phyloP scores from a whole-genome alignment of 371 early-diverging fungal species.

The Actinomortierella wolfii region DNA sequence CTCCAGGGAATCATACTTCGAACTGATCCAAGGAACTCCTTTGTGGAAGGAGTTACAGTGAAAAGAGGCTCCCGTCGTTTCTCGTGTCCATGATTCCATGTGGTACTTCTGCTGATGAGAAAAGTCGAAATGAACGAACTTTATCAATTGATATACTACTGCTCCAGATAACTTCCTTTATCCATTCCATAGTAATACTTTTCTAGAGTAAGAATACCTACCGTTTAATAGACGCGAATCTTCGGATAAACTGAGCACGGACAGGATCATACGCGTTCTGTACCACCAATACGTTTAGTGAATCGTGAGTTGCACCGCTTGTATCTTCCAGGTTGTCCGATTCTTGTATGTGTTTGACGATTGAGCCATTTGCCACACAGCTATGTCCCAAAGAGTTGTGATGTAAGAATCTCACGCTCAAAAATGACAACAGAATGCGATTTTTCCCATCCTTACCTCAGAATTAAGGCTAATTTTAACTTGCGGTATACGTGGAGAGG shows the following conservation, averaged over 20 bases:
- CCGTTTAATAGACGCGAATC: too few species aligned
- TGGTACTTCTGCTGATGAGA: slow-evolving; percentile 5
- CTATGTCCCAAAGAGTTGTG: too few species aligned
- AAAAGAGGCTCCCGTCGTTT: slow-evolving; percentile 7
- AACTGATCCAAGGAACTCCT: slow-evolving; percentile 3
- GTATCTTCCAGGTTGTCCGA: too few species aligned
- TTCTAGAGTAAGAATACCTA: too few species aligned
- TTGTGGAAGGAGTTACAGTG: slow-evolving; percentile 2
- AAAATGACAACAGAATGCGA: slow-evolving; percentile 18
- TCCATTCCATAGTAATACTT: too few species aligned
- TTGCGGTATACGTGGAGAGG: slow-evolving; percentile 22
- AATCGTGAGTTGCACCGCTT: too few species aligned
- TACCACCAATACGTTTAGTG: too few species aligned
- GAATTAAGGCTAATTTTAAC: slow-evolving; percentile 31
- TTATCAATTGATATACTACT: too few species aligned
- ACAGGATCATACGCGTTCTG: too few species aligned
- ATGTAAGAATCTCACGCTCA: neutral
- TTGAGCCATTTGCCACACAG: neutral
- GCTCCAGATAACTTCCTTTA: too few species aligned
- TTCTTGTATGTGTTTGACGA: neutral
- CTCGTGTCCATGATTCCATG: slow-evolving; percentile 25
- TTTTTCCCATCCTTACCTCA: slow-evolving; percentile 16
- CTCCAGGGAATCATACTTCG: slow-evolving; percentile 4
- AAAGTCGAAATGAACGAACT: too few species aligned
- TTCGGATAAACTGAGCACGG: too few species aligned